Evolutionary conservation across 495 filamentous ascomycete genomes (phyloP).

Genomic region (Penicillium salamii): DNA sequence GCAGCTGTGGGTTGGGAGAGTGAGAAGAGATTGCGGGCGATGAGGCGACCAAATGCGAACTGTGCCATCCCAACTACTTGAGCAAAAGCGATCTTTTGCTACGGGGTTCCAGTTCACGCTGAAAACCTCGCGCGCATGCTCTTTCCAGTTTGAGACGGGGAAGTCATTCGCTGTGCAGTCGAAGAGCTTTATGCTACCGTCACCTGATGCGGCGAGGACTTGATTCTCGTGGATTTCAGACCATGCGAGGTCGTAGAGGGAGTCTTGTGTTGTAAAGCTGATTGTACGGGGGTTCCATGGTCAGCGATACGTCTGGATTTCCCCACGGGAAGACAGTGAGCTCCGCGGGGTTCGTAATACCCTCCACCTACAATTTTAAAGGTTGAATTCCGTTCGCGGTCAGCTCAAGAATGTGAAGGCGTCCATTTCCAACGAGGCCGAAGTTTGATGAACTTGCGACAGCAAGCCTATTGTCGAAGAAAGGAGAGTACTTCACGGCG

Average conservation of each 20-base stretch:
- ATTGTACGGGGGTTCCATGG: not conserved
- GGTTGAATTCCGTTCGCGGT: constrained; percentile 78
- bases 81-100: constrained; percentile 85
- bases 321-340: not conserved
- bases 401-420: constrained; percentile 76
- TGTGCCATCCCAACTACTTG: constrained; percentile 89
- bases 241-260: constrained; percentile 90
- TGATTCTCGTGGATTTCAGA: constrained; percentile 93
- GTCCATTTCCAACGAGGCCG: constrained; percentile 93
- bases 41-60: constrained; percentile 89
- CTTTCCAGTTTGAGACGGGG: constrained; percentile 82
- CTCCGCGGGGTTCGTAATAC: constrained; percentile 1
- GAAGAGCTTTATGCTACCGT: constrained; percentile 93
- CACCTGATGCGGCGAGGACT: constrained; percentile 79
- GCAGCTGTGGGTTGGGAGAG: constrained; percentile 84
- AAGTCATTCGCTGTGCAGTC: constrained; percentile 75
- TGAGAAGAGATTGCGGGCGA: constrained; percentile 66
- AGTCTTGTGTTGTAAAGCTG: constrained; percentile 94
- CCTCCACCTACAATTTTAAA: constrained; percentile 61
- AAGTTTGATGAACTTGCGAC: constrained; percentile 86
- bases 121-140: constrained; percentile 90
- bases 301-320: not conserved
- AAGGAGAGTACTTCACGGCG: constrained; percentile 94
- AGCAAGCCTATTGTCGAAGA: constrained; percentile 91
- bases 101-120: constrained; percentile 88